A percentile compares a stretch with the other conserved stretches of the same genome.
Conservation (phyloP, 2,329 filamentous ascomycete genomes). For the Cadophora malorum region DNA sequence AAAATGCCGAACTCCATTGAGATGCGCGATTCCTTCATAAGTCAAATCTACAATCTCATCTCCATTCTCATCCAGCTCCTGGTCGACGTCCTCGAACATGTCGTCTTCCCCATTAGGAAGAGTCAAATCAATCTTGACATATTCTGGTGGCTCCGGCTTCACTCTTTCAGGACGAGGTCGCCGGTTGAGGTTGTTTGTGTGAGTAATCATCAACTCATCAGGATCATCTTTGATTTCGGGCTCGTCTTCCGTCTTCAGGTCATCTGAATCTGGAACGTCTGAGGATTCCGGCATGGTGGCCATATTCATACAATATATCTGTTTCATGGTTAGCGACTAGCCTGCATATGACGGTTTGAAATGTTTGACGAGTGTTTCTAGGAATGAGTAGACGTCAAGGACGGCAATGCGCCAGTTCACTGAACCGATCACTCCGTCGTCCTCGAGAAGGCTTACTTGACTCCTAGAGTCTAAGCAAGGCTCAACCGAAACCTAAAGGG, state of each 20-base stretch:
- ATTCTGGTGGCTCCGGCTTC: conserved; percentile 34
- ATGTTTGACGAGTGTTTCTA: neutral
- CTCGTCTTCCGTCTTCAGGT: neutral
- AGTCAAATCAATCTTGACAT: conserved; percentile 30
- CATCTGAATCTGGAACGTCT: conserved; percentile 6
- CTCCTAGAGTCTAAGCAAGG: neutral
- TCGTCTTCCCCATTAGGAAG: conserved; percentile 32
- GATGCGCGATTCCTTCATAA: conserved; percentile 37
- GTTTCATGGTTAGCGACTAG: neutral
- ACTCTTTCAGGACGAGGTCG: conserved; percentile 19
- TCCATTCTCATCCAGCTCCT: conserved; percentile 21
- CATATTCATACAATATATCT: conserved; percentile 10
- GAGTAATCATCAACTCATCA: conserved; percentile 20
- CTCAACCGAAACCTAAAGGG: no score
- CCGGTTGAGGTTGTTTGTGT: conserved; percentile 6
- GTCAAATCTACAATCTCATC: conserved; percentile 39
- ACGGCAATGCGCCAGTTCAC: neutral
- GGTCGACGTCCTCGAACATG: conserved; percentile 42
- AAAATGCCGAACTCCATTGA: conserved; percentile 37
- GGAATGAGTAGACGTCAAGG: neutral
- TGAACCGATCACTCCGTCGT: neutral
- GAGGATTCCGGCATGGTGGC: neutral
- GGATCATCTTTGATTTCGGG: conserved; percentile 24
- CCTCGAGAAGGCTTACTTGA: neutral
- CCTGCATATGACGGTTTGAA: neutral